phyloP scores from a whole-genome alignment of 148 eudicot species.

The Vaccinium darrowii region DNA sequence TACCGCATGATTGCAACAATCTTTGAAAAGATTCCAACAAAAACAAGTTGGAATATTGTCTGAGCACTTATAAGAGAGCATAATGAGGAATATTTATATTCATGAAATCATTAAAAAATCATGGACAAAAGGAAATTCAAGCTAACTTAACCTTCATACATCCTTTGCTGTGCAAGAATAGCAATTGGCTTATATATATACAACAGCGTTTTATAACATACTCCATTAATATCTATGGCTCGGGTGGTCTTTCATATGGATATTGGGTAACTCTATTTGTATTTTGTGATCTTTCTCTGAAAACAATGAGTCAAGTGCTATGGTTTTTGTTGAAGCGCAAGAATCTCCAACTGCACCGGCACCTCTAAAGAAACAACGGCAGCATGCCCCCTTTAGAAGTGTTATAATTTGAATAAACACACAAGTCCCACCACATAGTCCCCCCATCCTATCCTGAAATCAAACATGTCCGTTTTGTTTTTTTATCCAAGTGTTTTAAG shows the following conservation, averaged over 20 bases:
- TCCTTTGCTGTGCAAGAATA: background rate
- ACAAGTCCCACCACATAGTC: background rate
- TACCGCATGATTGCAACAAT: no score
- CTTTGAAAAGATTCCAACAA: no score
- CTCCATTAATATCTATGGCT: background rate
- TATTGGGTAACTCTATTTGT: background rate
- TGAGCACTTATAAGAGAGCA: background rate
- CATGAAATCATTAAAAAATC: background rate
- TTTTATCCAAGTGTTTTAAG: no score
- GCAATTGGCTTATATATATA: background rate
- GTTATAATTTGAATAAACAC: background rate
- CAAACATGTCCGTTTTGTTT: no score
- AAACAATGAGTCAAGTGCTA: background rate
- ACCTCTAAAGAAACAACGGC: background rate
- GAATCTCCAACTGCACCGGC: background rate
- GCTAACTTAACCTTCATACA: background rate
- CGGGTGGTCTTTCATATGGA: background rate
- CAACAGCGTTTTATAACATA: background rate
- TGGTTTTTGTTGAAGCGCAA: background rate
- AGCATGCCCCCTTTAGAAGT: background rate
- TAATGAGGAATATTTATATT: no score
- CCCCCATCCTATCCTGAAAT: no score
- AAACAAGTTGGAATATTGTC: background rate
- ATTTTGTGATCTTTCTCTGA: background rate
- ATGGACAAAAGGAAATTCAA: background rate